Percentiles rank a stretch among this genome's conserved stretches.
Conservation (phyloP, 2,329 filamentous ascomycete species). For the Phaeoacremonium minimum region DNA sequence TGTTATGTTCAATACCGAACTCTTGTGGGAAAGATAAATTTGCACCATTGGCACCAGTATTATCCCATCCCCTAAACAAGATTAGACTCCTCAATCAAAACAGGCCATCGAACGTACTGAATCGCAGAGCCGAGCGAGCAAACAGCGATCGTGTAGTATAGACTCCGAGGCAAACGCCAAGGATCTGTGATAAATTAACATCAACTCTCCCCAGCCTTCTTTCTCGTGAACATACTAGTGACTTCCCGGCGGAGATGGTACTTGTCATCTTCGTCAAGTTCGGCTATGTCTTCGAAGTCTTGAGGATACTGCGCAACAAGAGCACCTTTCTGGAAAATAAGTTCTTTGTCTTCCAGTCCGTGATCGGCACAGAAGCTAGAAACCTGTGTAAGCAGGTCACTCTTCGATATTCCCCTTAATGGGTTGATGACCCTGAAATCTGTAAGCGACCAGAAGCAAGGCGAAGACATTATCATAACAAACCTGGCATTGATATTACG, state of each 20-base stretch:
- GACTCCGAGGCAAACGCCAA: slow-evolving; percentile 58
- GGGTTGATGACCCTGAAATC: slow-evolving; percentile 48
- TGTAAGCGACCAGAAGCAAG: not conserved
- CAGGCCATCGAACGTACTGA: no score
- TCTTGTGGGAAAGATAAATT: slow-evolving; percentile 55
- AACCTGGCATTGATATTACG: slow-evolving; percentile 26
- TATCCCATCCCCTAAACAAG: slow-evolving; percentile 35
- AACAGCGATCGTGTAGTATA: slow-evolving; percentile 56
- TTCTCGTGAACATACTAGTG: slow-evolving; percentile 61
- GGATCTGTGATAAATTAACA: no score
- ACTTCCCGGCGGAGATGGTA: slow-evolving; percentile 51
- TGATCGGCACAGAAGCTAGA: slow-evolving; percentile 57
- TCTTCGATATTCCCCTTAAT: slow-evolving; percentile 47
- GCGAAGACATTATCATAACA: not conserved
- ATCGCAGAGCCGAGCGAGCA: slow-evolving; percentile 51
- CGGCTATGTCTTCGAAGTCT: slow-evolving; percentile 56
- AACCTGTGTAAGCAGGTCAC: slow-evolving; percentile 47
- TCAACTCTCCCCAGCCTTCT: no score
- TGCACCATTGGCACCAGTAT: slow-evolving; percentile 50
- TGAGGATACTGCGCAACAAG: slow-evolving; percentile 69
- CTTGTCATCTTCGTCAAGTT: slow-evolving; percentile 39
- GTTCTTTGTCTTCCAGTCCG: slow-evolving; percentile 52
- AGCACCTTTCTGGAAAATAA: slow-evolving; percentile 64
- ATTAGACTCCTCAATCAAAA: no score
- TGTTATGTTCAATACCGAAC: slow-evolving; percentile 41